A percentile compares a stretch with the other conserved stretches of the same genome.
Conservation (phyloP, 306 rosid genomes). For the Cicer judaicum region DNA sequence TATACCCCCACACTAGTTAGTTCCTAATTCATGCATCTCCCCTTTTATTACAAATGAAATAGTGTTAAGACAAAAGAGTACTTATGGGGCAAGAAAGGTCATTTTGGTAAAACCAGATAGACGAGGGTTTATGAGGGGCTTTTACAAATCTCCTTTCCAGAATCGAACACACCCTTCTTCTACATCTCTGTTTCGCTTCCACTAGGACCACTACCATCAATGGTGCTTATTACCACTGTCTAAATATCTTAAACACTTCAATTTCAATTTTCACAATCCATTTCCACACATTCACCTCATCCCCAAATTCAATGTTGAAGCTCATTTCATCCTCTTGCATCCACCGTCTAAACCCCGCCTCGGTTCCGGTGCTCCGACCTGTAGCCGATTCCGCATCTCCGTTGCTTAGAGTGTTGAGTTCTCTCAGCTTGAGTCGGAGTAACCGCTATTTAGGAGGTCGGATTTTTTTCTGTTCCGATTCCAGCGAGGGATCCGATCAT, state of each 20-base stretch:
- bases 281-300: constrained; percentile 1
- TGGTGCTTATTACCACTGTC: constrained; percentile 54
- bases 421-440: constrained; percentile 52
- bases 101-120: constrained; percentile 34
- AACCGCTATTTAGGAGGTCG: constrained; percentile 50
- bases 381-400: constrained; percentile 55
- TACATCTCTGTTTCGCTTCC: constrained; percentile 9
- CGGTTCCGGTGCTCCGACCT: constrained; percentile 52
- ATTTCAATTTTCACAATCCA: constrained; percentile 28
- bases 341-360: constrained; percentile 52
- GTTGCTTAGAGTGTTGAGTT: constrained; percentile 54
- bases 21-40: too few species aligned
- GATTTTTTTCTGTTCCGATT: constrained; percentile 80
- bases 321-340: constrained; percentile 59
- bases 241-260: constrained; percentile 2
- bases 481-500: constrained; percentile 65
- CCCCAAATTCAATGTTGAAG: constrained; percentile 71
- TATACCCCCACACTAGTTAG: too few species aligned
- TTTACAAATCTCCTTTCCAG: constrained; percentile 30
- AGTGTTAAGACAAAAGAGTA: constrained; percentile 3
- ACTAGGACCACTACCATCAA: constrained; percentile 47
- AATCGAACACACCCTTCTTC: not conserved
- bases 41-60: too few species aligned
- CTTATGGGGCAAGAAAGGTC: constrained; percentile 23
- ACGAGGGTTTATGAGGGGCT: constrained; percentile 88